A percentile compares a stretch with the other conserved stretches of the same genome.
phyloP scores from a whole-genome alignment of 805 yeast species.

The Cyberlindnera xylosilytica region DNA sequence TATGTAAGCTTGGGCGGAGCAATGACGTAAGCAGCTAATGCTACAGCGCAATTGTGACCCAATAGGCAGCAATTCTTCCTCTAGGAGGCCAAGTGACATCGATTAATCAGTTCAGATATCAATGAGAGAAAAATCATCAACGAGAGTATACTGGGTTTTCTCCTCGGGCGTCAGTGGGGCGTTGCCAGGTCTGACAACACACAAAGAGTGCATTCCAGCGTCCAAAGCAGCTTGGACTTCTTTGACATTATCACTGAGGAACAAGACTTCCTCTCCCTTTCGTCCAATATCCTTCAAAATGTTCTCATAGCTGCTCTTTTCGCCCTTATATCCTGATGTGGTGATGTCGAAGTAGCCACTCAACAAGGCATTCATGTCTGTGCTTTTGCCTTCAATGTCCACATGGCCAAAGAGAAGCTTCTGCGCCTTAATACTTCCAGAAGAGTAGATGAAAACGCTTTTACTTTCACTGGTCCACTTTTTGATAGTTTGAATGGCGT shows the following conservation, averaged over 20 bases:
- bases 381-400: slow-evolving; percentile 32
- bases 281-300: slow-evolving; percentile 45
- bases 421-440: slow-evolving; percentile 89
- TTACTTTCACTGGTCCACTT: slow-evolving; percentile 32
- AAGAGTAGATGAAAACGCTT: slow-evolving; percentile 72
- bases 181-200: slow-evolving; percentile 79
- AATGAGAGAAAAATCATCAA: slow-evolving; percentile 31
- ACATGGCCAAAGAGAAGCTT: slow-evolving; percentile 71
- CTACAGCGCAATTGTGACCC: no score
- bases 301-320: slow-evolving; percentile 49
- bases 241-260: slow-evolving; percentile 74
- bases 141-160: slow-evolving; percentile 22
- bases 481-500: slow-evolving; percentile 59
- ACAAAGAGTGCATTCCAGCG: slow-evolving; percentile 56
- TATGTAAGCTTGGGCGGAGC: no score
- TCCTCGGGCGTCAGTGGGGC: slow-evolving; percentile 42
- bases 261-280: slow-evolving; percentile 40
- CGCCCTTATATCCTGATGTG: slow-evolving; percentile 73
- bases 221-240: slow-evolving; percentile 75
- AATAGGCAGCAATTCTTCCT: no score
- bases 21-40: no score
- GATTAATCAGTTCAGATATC: no score
- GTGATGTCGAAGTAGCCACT: slow-evolving; percentile 81
- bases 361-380: slow-evolving; percentile 52
- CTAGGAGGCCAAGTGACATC: no score